Evolutionary conservation across 1,284 basidiomycete species (phyloP).

Genomic region (Lentinula novae-zelandiae): DNA sequence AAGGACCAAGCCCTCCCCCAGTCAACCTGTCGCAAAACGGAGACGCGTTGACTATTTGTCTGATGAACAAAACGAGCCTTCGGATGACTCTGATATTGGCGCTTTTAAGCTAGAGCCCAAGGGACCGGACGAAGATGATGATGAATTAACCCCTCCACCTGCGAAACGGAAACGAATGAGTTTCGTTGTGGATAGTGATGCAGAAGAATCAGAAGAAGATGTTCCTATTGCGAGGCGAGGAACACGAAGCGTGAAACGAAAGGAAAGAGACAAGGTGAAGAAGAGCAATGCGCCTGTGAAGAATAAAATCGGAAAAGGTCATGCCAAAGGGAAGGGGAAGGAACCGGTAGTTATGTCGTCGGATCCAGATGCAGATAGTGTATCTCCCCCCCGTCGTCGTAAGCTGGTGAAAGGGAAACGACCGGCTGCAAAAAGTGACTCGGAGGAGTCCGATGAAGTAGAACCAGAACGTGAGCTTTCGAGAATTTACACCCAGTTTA

Average conservation of each 20-base stretch:
- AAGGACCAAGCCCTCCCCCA: constrained; percentile 15
- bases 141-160: constrained; percentile 25
- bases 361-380: constrained; percentile 19
- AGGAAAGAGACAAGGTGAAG: constrained; percentile 9
- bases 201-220: constrained; percentile 11
- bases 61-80: constrained; percentile 14
- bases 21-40: neutral
- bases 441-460: constrained; percentile 50
- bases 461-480: constrained; percentile 48
- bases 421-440: constrained; percentile 40
- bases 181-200: constrained; percentile 23
- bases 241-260: neutral
- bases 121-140: constrained; percentile 25
- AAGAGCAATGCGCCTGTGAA: constrained; percentile 11
- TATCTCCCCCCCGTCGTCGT: constrained; percentile 29
- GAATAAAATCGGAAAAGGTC: constrained; percentile 11
- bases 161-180: constrained; percentile 25
- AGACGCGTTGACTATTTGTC: constrained; percentile 12
- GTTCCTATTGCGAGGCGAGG: neutral
- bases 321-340: constrained; percentile 13
- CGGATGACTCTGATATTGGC: constrained; percentile 40
- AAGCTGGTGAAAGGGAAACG: constrained; percentile 48
- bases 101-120: constrained; percentile 46
- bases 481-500: neutral
- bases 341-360: neutral